Evolutionary conservation across 176 grass and related monocot genomes (phyloP).

Genomic region (Guadua angustifolia): DNA sequence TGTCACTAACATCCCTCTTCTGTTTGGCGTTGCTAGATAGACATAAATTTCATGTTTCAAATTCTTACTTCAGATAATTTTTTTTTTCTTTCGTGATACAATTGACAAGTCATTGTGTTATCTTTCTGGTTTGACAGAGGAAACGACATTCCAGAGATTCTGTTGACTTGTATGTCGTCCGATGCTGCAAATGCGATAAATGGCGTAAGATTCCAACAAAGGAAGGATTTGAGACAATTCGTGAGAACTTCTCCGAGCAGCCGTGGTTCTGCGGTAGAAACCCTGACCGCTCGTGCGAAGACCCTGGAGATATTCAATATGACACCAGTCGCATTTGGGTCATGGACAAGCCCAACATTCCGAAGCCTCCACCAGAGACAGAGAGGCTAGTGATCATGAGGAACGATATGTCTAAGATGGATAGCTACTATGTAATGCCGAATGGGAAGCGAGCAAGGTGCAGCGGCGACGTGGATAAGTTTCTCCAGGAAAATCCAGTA

Average conservation of each 20-base stretch:
- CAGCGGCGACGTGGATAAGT: constrained; percentile 49
- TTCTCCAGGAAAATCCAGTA: constrained; percentile 56
- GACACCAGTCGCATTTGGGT: constrained; percentile 56
- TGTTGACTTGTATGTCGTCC: constrained; percentile 40
- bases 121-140: constrained; percentile 28
- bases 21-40: not conserved
- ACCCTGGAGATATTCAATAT: constrained; percentile 53
- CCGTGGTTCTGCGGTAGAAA: constrained; percentile 59
- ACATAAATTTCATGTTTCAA: not conserved
- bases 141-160: constrained; percentile 29
- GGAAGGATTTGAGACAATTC: constrained; percentile 57
- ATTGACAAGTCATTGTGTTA: too few relatives aligned
- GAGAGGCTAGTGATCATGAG: constrained; percentile 51
- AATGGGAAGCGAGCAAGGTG: constrained; percentile 51
- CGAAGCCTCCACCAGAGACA: constrained; percentile 46
- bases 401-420: constrained; percentile 60
- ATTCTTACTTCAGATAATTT: not conserved
- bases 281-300: constrained; percentile 47
- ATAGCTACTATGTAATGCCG: constrained; percentile 57
- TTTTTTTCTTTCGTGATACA: not conserved
- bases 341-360: constrained; percentile 57
- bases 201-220: constrained; percentile 54
- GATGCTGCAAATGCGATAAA: constrained; percentile 57
- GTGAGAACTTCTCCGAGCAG: constrained; percentile 41
- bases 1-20: not conserved